A percentile compares a stretch with the other conserved stretches of the same genome.
Conservation (phyloP, 371 early-diverging fungal species). For the Nosema muscidifuracis region DNA sequence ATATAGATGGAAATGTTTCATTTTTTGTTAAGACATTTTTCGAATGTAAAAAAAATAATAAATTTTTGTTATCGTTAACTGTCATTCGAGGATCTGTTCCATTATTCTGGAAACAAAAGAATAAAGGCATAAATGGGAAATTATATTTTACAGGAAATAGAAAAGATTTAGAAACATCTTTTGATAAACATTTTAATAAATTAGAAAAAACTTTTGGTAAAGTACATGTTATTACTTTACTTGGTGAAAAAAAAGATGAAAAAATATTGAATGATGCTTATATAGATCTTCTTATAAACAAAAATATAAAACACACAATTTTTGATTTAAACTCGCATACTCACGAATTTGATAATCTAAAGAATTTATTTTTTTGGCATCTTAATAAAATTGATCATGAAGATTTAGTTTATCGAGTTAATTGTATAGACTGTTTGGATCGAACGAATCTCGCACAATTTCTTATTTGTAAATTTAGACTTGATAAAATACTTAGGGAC, state of each 20-base stretch:
- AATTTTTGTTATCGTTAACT: slow-evolving; percentile 24
- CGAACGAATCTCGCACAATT: slow-evolving; percentile 57
- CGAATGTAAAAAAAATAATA: slow-evolving; percentile 11
- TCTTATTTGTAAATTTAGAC: slow-evolving; percentile 47
- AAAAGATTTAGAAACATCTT: slow-evolving; percentile 70
- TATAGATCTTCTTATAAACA: slow-evolving; percentile 15
- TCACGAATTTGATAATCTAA: slow-evolving; percentile 40
- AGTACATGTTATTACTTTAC: slow-evolving; percentile 72
- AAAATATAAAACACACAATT: slow-evolving; percentile 34
- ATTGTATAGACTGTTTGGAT: slow-evolving; percentile 59
- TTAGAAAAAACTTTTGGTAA: slow-evolving; percentile 69
- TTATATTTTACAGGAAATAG: slow-evolving; percentile 64
- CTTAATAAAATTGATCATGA: slow-evolving; percentile 13
- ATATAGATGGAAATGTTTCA: slow-evolving; percentile 52
- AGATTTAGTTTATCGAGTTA: slow-evolving; percentile 43
- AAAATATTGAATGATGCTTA: slow-evolving; percentile 34
- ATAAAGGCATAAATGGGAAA: slow-evolving; percentile 31
- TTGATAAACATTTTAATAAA: slow-evolving; percentile 72
- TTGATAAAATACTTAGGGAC: slow-evolving; percentile 8
- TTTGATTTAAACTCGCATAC: slow-evolving; percentile 51
- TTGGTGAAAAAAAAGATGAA: slow-evolving; percentile 66
- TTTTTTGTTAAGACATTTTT: slow-evolving; percentile 57
- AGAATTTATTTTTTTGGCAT: slow-evolving; percentile 30
- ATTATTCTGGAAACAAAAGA: slow-evolving; percentile 51
- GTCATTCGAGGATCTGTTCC: slow-evolving; percentile 54